A percentile compares a stretch with the other conserved stretches of the same genome.
Evolutionary conservation across 2,329 filamentous ascomycete genomes (phyloP).

Genomic region (Paraphaeosphaeria sporulosa): DNA sequence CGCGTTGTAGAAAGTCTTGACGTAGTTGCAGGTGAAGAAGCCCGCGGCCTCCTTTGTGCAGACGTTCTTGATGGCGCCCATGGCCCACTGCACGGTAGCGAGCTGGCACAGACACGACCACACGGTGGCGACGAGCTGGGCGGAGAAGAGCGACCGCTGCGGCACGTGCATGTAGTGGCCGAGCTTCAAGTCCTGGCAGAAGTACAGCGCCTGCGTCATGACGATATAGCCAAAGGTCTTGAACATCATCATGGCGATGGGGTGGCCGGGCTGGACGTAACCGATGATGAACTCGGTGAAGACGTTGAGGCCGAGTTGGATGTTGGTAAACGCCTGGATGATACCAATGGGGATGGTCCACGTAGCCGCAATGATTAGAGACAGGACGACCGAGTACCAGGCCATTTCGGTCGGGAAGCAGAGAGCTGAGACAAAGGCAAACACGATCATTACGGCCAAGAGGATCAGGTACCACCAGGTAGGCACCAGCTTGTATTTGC

Average conservation of each 20-base stretch:
- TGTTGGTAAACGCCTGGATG: constrained; percentile 68
- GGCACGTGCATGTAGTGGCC: constrained; percentile 58
- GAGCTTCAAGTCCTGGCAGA: constrained; percentile 15
- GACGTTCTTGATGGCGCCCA: constrained; percentile 11
- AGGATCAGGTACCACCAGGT: constrained; percentile 64
- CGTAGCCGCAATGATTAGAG: constrained; percentile 62
- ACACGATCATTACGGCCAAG: constrained; percentile 58
- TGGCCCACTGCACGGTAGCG: not conserved
- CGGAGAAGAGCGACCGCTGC: constrained; percentile 59
- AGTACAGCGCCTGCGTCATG: constrained; percentile 3
- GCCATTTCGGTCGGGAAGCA: constrained; percentile 71
- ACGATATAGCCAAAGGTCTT: constrained; percentile 36
- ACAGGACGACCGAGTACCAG: constrained; percentile 76
- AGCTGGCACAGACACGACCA: constrained; percentile 25
- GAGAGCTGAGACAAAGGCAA: constrained; percentile 56
- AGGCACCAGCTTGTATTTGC: constrained; percentile 63
- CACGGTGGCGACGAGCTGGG: constrained; percentile 60
- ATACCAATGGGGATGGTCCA: constrained; percentile 31
- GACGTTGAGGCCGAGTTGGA: constrained; percentile 72
- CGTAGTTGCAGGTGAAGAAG: constrained; percentile 68
- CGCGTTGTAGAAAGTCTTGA: constrained; percentile 70
- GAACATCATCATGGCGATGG: constrained; percentile 70
- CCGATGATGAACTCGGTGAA: constrained; percentile 63
- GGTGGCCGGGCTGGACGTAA: constrained; percentile 75
- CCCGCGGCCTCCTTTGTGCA: constrained; percentile 34